Conservation (phyloP, 1,139 yeast species). For the Candida sp. region DNA sequence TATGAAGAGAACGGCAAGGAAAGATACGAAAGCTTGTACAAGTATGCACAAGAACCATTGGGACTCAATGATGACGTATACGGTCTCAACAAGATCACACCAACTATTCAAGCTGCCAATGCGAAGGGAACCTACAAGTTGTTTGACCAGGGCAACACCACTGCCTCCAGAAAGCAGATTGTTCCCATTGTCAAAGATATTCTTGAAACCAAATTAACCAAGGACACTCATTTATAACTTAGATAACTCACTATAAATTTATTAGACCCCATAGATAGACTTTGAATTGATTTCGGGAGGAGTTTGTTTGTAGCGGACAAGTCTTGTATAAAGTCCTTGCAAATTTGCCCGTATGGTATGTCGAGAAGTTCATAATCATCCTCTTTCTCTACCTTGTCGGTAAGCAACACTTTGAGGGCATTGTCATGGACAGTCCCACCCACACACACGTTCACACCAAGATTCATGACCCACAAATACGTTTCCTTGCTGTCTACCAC, state of each 20-base stretch:
- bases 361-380: constrained; percentile 42
- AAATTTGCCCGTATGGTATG: constrained; percentile 27
- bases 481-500: constrained; percentile 65
- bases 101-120: constrained; percentile 15
- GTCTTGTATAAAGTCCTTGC: constrained; percentile 24
- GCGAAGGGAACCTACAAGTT: constrained; percentile 23
- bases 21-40: constrained; percentile 27
- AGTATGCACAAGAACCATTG: constrained; percentile 30
- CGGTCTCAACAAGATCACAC: constrained; percentile 15
- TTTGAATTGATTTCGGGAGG: constrained; percentile 11
- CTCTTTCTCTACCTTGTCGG: constrained; percentile 14
- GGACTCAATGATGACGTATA: constrained; percentile 28
- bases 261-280: constrained; percentile 11
- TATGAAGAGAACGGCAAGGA: constrained; percentile 20
- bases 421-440: constrained; percentile 20
- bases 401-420: constrained; percentile 46
- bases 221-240: constrained; percentile 3
- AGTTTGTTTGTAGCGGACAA: constrained; percentile 26
- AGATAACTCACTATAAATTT: constrained; percentile 14
- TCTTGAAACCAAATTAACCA: constrained; percentile 21
- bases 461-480: constrained; percentile 62
- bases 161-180: constrained; percentile 86
- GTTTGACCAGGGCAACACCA: constrained; percentile 56
- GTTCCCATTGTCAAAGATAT: constrained; percentile 60
- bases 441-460: constrained; percentile 39